These are phyloP conservation scores for Paraphoma chrysanthemicola DNA, from an alignment of 2,329 filamentous ascomycete genomes.

Conservation along the genomic window DNA sequence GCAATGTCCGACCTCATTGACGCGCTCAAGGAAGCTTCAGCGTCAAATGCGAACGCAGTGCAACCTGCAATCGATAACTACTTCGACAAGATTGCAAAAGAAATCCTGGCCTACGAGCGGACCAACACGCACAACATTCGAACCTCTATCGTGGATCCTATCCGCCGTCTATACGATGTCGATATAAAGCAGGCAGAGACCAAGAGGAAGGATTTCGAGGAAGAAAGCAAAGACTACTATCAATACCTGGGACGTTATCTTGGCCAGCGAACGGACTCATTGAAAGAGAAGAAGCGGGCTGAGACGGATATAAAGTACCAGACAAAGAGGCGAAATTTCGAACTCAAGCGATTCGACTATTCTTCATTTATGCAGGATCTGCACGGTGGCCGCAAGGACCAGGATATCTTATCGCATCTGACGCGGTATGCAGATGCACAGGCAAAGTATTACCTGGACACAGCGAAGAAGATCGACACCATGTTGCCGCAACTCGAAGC, in stretches of 20 bases:
- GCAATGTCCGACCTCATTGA: constrained; percentile 83
- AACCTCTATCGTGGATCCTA: constrained; percentile 91
- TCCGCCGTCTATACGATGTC: constrained; percentile 87
- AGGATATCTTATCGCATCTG: constrained; percentile 92
- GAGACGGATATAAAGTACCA: constrained; percentile 98
- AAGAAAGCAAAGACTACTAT: constrained; percentile 99
- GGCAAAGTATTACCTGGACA: constrained; percentile 79
- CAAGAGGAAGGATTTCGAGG: constrained; percentile 97
- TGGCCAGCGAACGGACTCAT: constrained; percentile 92
- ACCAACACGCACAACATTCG: constrained; percentile 85
- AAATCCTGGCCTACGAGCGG: constrained; percentile 86
- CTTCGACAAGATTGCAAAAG: constrained; percentile 93
- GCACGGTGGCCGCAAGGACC: constrained; percentile 98
- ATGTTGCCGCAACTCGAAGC: constrained; percentile 91
- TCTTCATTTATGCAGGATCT: constrained; percentile 99
- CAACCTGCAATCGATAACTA: constrained; percentile 97
- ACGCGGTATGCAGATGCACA: constrained; percentile 94
- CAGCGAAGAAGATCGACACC: constrained; percentile 85
- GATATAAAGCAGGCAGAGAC: constrained; percentile 98
- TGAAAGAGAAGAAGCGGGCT: constrained; percentile 95
- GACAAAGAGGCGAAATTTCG: constrained; percentile 89
- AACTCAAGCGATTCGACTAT: constrained; percentile 97
- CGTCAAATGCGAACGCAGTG: constrained; percentile 94
- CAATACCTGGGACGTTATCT: constrained; percentile 93
- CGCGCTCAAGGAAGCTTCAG: constrained; percentile 83